Conservation (phyloP, 192 early-diverging fungal genomes). For the Coemansia javaensis region DNA sequence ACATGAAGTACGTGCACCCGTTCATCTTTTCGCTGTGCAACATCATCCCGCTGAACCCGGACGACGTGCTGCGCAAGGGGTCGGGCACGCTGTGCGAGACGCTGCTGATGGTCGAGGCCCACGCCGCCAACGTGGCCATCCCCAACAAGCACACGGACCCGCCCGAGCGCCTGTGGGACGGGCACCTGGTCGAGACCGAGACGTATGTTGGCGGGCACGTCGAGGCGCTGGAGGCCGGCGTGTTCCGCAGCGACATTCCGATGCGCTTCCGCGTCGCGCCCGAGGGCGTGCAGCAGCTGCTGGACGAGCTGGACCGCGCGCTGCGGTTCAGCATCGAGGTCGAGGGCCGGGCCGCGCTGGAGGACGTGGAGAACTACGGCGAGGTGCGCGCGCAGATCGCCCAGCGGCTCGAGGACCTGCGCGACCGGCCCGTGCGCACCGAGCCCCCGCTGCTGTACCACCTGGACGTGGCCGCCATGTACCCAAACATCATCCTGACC, state of each 20-base stretch:
- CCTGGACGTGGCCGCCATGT: slow-evolving; percentile 99
- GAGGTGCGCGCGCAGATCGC: slow-evolving; percentile 73
- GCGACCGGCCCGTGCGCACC: slow-evolving; percentile 70
- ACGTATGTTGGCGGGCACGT: slow-evolving; percentile 99
- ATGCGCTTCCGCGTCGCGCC: slow-evolving; percentile 78
- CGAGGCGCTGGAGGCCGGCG: slow-evolving; percentile 97
- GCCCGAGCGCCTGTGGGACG: slow-evolving; percentile 74
- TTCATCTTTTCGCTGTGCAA: slow-evolving; percentile 99
- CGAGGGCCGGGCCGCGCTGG: slow-evolving; percentile 70
- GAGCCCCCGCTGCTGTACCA: slow-evolving; percentile 92
- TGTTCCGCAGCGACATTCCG: slow-evolving; percentile 90
- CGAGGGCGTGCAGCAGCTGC: slow-evolving; percentile 73
- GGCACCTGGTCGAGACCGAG: slow-evolving; percentile 85
- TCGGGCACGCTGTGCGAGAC: slow-evolving; percentile 95
- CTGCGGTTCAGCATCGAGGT: slow-evolving; percentile 83
- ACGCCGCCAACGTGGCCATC: slow-evolving; percentile 82
- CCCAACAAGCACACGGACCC: slow-evolving; percentile 94
- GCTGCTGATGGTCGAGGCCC: slow-evolving; percentile 95
- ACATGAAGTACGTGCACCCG: slow-evolving; percentile 99
- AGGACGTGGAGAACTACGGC: slow-evolving; percentile 84
- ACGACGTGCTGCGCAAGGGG: slow-evolving; percentile 94
- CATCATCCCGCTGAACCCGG: slow-evolving; percentile 95
- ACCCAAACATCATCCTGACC: slow-evolving; percentile 98
- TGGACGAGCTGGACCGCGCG: slow-evolving; percentile 87
- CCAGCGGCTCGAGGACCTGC: slow-evolving; percentile 60